Evolutionary conservation across 495 filamentous ascomycete species (phyloP), one percentile per base, ranked within the genome.

Genomic region (Tuber indicum): DNA sequence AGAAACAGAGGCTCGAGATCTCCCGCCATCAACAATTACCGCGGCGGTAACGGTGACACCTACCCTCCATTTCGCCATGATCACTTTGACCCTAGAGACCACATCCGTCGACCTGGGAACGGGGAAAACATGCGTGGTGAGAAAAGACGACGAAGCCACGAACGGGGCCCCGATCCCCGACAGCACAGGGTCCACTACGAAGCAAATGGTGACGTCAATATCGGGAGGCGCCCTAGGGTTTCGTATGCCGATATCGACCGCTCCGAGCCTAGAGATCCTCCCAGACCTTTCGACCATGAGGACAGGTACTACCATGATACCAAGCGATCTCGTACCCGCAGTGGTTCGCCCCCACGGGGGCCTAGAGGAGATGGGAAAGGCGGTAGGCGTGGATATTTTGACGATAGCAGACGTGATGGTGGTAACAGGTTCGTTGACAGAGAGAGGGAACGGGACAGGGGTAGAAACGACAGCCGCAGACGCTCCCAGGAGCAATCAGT

Each of bases 271-370:
- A 75, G 73, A 70, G 82, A 83, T 47, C 75, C 74, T 41, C 66
- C 75, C 46, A 73, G 73, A 46, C 79, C 75, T 12, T 76, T 76
- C 72, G 81, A 79, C 43, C 75, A 75, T 46, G 78, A 81, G 71
- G 85, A 84, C 75, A 82, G 83, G 70, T 86, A 87, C 73, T 83
- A 81, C 73, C 85, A 85, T 71, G 79, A 86, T 26, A 88, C 90
- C 41, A 93, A 93, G 83, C 89, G 91, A 26, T 86, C 87, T 70
- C 89, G 90, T 69, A 91, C 90, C 71, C 89, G 89, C 70, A 94
- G 91, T 84, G 90, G 90, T 41, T 91, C 91, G 47, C 91, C 91
- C 47, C 85, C 86, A 74, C 82, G 86, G 41, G 83, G 85, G 17
- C 83, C 84, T 44, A 85, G 86, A 32, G 82, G 80, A 32, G 87